Evolutionary conservation across 202 grass and related monocot genomes (phyloP).

Genomic region (Panicum virgatum): DNA sequence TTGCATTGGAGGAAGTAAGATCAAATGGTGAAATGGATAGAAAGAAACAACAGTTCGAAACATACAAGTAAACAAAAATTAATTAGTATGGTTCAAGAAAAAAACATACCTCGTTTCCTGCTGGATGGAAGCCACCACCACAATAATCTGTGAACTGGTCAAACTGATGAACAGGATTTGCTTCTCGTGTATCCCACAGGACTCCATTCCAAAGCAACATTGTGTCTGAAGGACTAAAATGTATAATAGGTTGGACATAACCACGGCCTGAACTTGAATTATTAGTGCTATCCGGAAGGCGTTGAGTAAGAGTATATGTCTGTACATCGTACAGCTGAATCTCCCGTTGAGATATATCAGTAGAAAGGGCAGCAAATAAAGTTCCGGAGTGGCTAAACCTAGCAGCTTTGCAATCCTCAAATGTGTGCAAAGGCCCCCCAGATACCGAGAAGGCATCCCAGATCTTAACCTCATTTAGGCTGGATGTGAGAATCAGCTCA

Average conservation of each 20-base stretch:
- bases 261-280: slow-evolving; percentile 50
- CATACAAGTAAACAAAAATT: neutral
- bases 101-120: slow-evolving; percentile 79
- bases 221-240: slow-evolving; percentile 89
- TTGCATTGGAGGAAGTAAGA: neutral
- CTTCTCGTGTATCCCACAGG: slow-evolving; percentile 79
- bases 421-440: slow-evolving; percentile 72
- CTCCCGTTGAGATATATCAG: slow-evolving; percentile 45
- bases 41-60: neutral
- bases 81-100: neutral
- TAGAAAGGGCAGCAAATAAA: slow-evolving; percentile 75
- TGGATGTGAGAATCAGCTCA: slow-evolving; percentile 81
- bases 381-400: slow-evolving; percentile 80
- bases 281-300: slow-evolving; percentile 64
- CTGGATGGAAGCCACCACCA: slow-evolving; percentile 94
- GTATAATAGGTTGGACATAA: slow-evolving; percentile 77
- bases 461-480: slow-evolving; percentile 71
- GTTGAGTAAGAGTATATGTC: slow-evolving; percentile 57
- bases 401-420: slow-evolving; percentile 88
- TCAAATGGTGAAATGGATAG: neutral
- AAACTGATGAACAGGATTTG: slow-evolving; percentile 71
- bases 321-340: slow-evolving; percentile 88
- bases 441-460: slow-evolving; percentile 74
- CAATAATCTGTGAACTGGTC: slow-evolving; percentile 98
- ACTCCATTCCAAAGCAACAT: slow-evolving; percentile 94